Base-by-base conservation (phyloP, 768 basidiomycete species). In the Boletus insuetus region DNA sequence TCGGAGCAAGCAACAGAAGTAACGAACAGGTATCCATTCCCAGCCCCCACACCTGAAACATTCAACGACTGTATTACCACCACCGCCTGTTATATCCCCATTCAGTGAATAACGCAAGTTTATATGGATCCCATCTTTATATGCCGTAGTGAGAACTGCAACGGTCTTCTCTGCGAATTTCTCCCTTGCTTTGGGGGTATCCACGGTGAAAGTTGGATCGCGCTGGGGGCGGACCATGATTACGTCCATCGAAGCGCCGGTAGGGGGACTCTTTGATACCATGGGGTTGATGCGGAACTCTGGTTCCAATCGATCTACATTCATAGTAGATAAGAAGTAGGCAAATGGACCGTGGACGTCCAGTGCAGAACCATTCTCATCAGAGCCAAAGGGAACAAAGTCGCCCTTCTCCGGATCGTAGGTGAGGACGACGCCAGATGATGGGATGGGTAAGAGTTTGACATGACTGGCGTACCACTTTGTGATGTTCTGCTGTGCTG, bases 261-360 rank as follows among this genome's bases (percentile, higher is more conserved):
- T 57, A 3, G 82, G 73, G 4, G 83, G 79, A 26, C 77, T 71
- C 3, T 70, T 68, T 37, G 76, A 76, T 8, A 78, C 70, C 47
- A 84, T 77, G 16, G 95, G 92, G 16, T 83, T 76, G 55, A 97
- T 89, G 55, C 83, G 78, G 69, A 98, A 96, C 13, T 75, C 68
- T 6, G 89, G 83, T 70, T 98, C 96, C 59, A 98, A 76, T 13
- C 96, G 80, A 71, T 93, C 90, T 41, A 89, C 89, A 57, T 93
- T 90, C 50, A 88, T 78, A 0, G 89, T 87, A 10, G 88, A 82
- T 24, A 94, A 71, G 68, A 97, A 90, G 72, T 98, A 98, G 26
- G 80, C 77, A 64, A 95, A 97, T 6, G 93, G 93, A 3, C 93
- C 95, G 3, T 77, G 62, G 11, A 93, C 58, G 37, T 78, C 74